phyloP scores from a whole-genome alignment of 2,329 filamentous ascomycete genomes.

The Colletotrichum somersetense region DNA sequence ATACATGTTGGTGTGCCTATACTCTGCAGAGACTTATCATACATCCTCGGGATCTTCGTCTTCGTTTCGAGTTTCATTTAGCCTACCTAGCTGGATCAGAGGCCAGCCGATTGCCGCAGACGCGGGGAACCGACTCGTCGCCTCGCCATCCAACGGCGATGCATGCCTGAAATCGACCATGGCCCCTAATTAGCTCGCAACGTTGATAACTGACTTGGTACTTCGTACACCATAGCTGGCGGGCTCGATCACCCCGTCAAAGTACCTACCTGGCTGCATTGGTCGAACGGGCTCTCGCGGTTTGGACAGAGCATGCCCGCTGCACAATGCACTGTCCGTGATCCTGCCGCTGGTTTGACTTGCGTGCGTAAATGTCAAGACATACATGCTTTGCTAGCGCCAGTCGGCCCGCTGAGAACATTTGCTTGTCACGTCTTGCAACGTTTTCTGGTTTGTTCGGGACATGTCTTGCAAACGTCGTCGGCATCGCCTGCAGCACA shows the following conservation, averaged over 20 bases:
- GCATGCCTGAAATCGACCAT: constrained; percentile 4
- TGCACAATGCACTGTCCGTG: constrained; percentile 16
- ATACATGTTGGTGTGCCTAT: background rate
- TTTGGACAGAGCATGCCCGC: constrained; percentile 6
- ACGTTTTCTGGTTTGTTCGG: background rate
- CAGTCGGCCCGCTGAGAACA: background rate
- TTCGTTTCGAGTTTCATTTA: constrained; percentile 19
- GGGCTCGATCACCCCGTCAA: constrained; percentile 29
- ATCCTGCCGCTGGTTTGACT: background rate
- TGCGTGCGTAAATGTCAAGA: background rate
- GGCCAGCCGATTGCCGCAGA: constrained; percentile 16
- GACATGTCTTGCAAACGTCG: constrained; percentile 14
- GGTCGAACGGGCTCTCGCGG: constrained; percentile 14
- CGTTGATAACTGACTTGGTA: background rate
- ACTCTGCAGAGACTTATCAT: background rate
- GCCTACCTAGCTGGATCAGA: constrained; percentile 10
- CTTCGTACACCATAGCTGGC: too few species aligned
- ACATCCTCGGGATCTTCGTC: background rate
- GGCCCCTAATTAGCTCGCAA: background rate
- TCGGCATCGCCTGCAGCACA: constrained; percentile 22
- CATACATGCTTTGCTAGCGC: background rate
- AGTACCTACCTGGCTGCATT: background rate
- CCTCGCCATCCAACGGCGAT: background rate
- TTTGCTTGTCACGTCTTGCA: background rate
- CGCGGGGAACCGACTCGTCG: constrained; percentile 14